Percentiles rank a stretch among this genome's conserved stretches.
phyloP scores from a whole-genome alignment of 768 basidiomycete genomes.

The Trametes sanguinea region DNA sequence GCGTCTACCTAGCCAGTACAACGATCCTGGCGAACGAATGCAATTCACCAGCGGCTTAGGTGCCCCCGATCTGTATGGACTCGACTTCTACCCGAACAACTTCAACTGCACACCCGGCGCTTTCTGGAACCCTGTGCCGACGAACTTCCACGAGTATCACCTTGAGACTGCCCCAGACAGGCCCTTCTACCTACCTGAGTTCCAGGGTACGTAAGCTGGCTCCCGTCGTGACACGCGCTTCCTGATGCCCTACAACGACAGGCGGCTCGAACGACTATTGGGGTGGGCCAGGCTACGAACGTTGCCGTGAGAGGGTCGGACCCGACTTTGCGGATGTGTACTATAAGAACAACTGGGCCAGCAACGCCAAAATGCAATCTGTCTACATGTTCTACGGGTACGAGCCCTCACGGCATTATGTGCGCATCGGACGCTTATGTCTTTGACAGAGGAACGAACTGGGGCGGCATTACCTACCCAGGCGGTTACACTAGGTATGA shows the following conservation, averaged over 20 bases:
- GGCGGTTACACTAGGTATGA: constrained; percentile 77
- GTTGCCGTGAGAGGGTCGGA: constrained; percentile 67
- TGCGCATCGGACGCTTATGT: not conserved
- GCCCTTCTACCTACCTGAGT: constrained; percentile 71
- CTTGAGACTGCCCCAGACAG: constrained; percentile 45
- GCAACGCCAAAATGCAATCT: constrained; percentile 79
- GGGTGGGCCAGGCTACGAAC: constrained; percentile 74
- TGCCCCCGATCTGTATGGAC: constrained; percentile 33
- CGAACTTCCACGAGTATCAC: constrained; percentile 70
- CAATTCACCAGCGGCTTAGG: constrained; percentile 35
- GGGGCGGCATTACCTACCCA: constrained; percentile 79
- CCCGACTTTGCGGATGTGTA: constrained; percentile 78
- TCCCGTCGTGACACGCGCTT: constrained; percentile 3
- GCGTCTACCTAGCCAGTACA: constrained; percentile 25
- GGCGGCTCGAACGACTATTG: constrained; percentile 82
- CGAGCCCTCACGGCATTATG: not conserved
- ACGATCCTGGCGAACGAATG: constrained; percentile 29
- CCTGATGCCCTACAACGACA: constrained; percentile 10
- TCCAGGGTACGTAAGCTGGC: constrained; percentile 15
- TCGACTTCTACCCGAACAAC: constrained; percentile 73
- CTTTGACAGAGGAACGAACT: constrained; percentile 69
- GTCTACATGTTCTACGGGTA: constrained; percentile 88
- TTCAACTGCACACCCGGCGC: constrained; percentile 80
- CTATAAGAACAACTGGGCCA: constrained; percentile 75
- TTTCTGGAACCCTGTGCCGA: constrained; percentile 61